phyloP scores from a whole-genome alignment of 2,329 filamentous ascomycete genomes.

The Pseudogymnoascus sp. region DNA sequence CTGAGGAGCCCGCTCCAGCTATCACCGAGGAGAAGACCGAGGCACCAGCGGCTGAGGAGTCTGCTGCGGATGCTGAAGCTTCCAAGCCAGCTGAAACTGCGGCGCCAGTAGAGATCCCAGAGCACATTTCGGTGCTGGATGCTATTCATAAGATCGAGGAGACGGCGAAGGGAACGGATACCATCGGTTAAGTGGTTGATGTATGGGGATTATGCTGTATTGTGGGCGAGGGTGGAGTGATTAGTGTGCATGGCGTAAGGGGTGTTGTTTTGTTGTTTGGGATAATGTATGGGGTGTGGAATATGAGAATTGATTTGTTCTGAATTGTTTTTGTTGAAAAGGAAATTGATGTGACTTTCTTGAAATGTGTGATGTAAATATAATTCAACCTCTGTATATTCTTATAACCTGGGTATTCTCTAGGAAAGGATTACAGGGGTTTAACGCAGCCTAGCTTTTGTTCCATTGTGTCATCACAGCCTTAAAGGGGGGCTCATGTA shows the following conservation, averaged over 20 bases:
- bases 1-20: background rate
- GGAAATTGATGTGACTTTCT: background rate
- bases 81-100: background rate
- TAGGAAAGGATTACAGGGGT: too few relatives aligned
- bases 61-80: background rate
- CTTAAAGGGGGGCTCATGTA: too few relatives aligned
- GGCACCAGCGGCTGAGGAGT: background rate
- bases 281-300: background rate
- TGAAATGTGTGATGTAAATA: background rate
- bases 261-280: background rate
- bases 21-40: background rate
- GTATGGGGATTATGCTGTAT: background rate
- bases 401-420: too few relatives aligned
- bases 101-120: background rate
- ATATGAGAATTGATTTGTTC: background rate
- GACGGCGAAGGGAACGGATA: background rate
- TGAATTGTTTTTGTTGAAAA: background rate
- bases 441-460: too few relatives aligned
- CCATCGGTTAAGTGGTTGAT: background rate
- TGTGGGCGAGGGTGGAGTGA: background rate
- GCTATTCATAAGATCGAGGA: constrained; percentile 3
- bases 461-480: too few relatives aligned
- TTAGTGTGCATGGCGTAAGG: background rate
- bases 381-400: background rate
- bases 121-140: background rate